Percentiles rank a stretch among this genome's conserved stretches.
phyloP scores from a whole-genome alignment of 73 alveolate species.

The Paramecium sexaurelia region DNA sequence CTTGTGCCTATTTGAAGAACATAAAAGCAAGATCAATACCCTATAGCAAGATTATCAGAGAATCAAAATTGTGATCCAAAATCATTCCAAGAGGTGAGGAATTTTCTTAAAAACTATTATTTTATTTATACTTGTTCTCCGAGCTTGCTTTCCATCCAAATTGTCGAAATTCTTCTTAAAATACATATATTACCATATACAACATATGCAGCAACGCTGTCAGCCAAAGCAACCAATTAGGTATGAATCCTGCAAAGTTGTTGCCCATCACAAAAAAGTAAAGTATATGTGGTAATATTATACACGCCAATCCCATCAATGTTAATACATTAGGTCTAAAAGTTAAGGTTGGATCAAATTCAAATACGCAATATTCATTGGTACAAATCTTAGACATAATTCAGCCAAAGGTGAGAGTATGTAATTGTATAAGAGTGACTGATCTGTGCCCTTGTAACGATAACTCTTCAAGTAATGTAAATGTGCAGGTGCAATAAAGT shows the following conservation, averaged over 20 bases:
- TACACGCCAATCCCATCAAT: background rate
- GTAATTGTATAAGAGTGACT: slow-evolving; percentile 6
- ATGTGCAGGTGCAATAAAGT: background rate
- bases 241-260: background rate
- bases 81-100: slow-evolving; percentile 52
- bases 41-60: slow-evolving; percentile 14
- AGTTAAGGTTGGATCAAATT: background rate
- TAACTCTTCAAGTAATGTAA: background rate
- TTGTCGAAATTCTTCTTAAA: slow-evolving; percentile 19
- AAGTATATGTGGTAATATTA: background rate
- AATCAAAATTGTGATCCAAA: slow-evolving; percentile 45
- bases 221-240: slow-evolving; percentile 14
- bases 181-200: slow-evolving; percentile 29
- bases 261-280: background rate
- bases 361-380: slow-evolving; percentile 21
- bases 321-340: slow-evolving; percentile 5
- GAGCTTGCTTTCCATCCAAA: slow-evolving; percentile 35
- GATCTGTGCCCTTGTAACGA: slow-evolving; percentile 11
- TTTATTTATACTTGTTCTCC: slow-evolving; percentile 32
- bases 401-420: background rate
- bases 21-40: background rate
- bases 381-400: background rate
- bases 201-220: background rate
- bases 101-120: background rate
- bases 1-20: slow-evolving; percentile 4